A percentile compares a stretch with the other conserved stretches of the same genome.
Evolutionary conservation across 495 filamentous ascomycete species (phyloP).

Genomic region (Aspergillus hancockii): DNA sequence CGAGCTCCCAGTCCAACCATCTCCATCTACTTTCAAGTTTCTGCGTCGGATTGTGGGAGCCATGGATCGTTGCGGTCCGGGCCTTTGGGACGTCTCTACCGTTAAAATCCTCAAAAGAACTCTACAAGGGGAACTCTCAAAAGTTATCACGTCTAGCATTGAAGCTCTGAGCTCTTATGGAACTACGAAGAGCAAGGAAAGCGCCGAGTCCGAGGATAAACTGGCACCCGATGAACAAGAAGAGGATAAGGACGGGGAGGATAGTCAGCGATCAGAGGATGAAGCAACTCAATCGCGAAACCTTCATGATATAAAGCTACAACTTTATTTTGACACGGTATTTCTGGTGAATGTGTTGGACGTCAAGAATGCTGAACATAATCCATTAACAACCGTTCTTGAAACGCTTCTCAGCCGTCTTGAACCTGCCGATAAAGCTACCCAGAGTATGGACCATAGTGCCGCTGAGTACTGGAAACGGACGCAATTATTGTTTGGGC

Average conservation of each 20-base stretch:
- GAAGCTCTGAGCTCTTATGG: conserved; percentile 22
- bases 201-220: conserved; percentile 10
- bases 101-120: conserved; percentile 61
- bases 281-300: conserved; percentile 14
- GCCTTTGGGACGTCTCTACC: conserved; percentile 80
- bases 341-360: conserved; percentile 59
- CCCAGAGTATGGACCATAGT: conserved; percentile 53
- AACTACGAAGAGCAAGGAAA: conserved; percentile 13
- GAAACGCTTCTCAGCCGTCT: conserved; percentile 48
- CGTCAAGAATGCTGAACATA: conserved; percentile 25
- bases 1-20: conserved; percentile 77
- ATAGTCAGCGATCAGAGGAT: conserved; percentile 2
- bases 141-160: conserved; percentile 23
- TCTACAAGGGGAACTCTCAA: conserved; percentile 40
- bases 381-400: conserved; percentile 46
- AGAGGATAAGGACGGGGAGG: conserved; percentile 11
- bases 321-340: conserved; percentile 75
- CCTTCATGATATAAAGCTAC: conserved; percentile 60
- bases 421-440: conserved; percentile 41
- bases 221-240: conserved; percentile 3
- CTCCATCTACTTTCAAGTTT: conserved; percentile 73
- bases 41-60: conserved; percentile 61
- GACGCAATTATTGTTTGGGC: conserved; percentile 72
- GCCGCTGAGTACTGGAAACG: conserved; percentile 78
- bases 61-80: conserved; percentile 71